phyloP scores from a whole-genome alignment of 2,329 filamentous ascomycete species.

The Venturia oleaginea region DNA sequence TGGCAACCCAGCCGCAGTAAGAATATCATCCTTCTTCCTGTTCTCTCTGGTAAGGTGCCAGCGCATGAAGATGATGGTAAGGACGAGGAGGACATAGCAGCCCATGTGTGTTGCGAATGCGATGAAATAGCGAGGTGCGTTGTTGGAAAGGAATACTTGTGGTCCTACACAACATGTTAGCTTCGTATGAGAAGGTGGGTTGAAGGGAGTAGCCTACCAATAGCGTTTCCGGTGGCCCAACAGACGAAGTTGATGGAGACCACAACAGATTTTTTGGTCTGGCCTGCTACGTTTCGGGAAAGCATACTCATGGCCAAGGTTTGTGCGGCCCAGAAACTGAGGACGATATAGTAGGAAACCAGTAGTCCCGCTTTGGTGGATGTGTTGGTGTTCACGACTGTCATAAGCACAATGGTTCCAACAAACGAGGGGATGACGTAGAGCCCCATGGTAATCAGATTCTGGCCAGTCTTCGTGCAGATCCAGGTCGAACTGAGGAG shows the following conservation, averaged over 20 bases:
- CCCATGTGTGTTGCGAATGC: constrained; percentile 62
- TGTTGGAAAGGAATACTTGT: constrained; percentile 53
- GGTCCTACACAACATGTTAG: constrained; percentile 35
- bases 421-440: constrained; percentile 43
- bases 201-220: constrained; percentile 36
- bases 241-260: constrained; percentile 62
- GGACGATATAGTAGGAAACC: constrained; percentile 65
- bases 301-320: constrained; percentile 59
- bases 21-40: constrained; percentile 44
- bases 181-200: neutral
- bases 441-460: constrained; percentile 52
- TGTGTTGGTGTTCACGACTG: constrained; percentile 48
- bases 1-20: constrained; percentile 23
- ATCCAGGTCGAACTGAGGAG: constrained; percentile 58
- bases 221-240: constrained; percentile 60
- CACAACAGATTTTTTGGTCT: constrained; percentile 63
- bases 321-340: constrained; percentile 70
- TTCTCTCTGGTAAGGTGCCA: constrained; percentile 52
- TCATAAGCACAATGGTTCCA: constrained; percentile 65
- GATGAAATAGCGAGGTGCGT: constrained; percentile 58
- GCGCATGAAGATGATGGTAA: constrained; percentile 49
- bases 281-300: constrained; percentile 60
- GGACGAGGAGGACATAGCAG: constrained; percentile 54
- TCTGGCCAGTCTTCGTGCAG: constrained; percentile 61
- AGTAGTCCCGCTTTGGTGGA: constrained; percentile 57